Base-by-base conservation (phyloP, 148 eudicot species). In the Simmondsia chinensis region DNA sequence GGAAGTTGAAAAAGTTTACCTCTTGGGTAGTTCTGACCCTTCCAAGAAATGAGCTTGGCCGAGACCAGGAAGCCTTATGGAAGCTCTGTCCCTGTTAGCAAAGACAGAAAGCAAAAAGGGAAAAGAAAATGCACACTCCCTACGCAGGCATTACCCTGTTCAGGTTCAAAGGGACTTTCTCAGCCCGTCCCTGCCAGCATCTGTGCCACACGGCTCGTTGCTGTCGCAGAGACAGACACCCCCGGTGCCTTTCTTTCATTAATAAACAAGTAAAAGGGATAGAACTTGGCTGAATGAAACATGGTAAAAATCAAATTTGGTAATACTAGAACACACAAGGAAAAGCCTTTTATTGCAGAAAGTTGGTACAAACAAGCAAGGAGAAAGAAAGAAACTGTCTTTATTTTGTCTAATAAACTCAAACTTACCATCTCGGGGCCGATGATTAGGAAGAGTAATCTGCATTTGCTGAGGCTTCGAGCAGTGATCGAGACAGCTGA, bases 131-230 rank as follows among this genome's bases (percentile, higher is more conserved):
- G 94, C 94, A 87, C 96, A 8, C 94, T 87, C 96, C 96, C 96
- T 87, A 83, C 81, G 96, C 96, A 87, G 94, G 96, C 61, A 87
- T 83, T 87, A 77, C 70, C 94, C 96, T 80, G 96, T 87, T 87
- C 94, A 80, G 96, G 96, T 83, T 70, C 96, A 30, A 87, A 87
- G 94, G 94, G 94, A 80, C 94, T 83, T 77, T 83, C 96, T 87
- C 96, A 83, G 94, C 71, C 94, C 75, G 79, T n/a, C 59, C 66
- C 65, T 36, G 56, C 73, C 50, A 51, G 56, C 58, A 43, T 50
- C 48, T 29, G 35, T 59, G 47, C 46, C 18, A 33, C 22, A 51
- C 29, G 31, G 63, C 38, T n/a, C 50, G 37, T 46, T 50, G 79
- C 65, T 63, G 63, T 39, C 61, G 79, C 74, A 65, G 68, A 68